Evolutionary conservation across 2,329 filamentous ascomycete species (phyloP), one percentile per base, ranked within the genome.

Genomic region (Hymenoscyphus fraxineus): DNA sequence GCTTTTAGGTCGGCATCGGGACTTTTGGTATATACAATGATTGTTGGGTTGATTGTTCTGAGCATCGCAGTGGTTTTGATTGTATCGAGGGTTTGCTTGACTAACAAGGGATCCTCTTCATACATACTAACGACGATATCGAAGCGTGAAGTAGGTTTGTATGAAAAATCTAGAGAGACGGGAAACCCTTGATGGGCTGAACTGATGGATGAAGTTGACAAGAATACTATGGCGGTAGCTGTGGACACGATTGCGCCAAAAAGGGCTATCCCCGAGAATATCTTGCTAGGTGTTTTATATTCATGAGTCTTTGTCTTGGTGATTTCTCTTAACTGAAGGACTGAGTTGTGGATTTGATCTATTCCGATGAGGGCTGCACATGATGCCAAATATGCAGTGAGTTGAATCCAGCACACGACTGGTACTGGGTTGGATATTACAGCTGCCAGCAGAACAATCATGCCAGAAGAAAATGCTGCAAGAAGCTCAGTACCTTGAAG

Each of bases 91-190:
- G 69, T 71, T 1, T 55, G 15, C 56, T 65, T 64, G 10, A 74
- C 62, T 6, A 65, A 65, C 19, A n/a, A 22, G 1, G 67, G 68
- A 15, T 66, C 62, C 64, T 74, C 72, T 10, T 68, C 56, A 35
- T 73, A 74, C 59, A 71, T 69, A 35, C 66, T 67, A 4, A 74
- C 61, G 2, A 73, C 72, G 22, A 74, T 73, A 6, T 74, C 72
- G 61, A 74, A 73, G 5, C 66, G 61, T 1, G 60, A 65, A n/a
- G 60, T 16, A 0, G 69, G 59, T 1, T 55, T 59, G 64, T 70
- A 72, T 13, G 60, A 57, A 15, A 51, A 39, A 56, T 73, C 71
- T 10, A 71, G 58, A 3, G 58, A 59, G 35, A 63, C 61, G 3
- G 67, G 57, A 2, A 59, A 63, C 44, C 64, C 58, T 4, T 32